Percentiles rank a stretch among this genome's conserved stretches.
Conservation (phyloP, 768 basidiomycete species). For the Omphalotus guepiniiformis region DNA sequence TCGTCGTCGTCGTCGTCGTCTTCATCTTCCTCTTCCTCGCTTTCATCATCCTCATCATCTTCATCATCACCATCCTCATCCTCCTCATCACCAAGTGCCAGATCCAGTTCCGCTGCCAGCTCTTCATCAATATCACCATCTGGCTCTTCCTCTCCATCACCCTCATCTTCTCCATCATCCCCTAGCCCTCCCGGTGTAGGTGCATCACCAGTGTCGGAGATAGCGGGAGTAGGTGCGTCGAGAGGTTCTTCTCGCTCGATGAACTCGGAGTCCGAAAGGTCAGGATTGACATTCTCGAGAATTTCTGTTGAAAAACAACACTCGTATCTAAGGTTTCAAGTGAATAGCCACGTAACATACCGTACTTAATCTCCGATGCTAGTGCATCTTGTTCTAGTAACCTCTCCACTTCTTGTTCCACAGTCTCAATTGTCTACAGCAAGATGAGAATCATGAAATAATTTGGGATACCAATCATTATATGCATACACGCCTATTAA, state of each 20-base stretch:
- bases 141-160: slow-evolving; percentile 35
- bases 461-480: slow-evolving; percentile 7
- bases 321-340: too few relatives aligned
- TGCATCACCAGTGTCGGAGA: slow-evolving; percentile 51
- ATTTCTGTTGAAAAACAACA: slow-evolving; percentile 65
- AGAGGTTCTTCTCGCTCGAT: slow-evolving; percentile 64
- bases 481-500: slow-evolving; percentile 68
- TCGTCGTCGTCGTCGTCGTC: slow-evolving; percentile 84
- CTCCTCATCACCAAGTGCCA: slow-evolving; percentile 71
- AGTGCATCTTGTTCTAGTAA: slow-evolving; percentile 75
- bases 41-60: slow-evolving; percentile 69
- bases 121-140: slow-evolving; percentile 88
- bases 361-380: slow-evolving; percentile 74
- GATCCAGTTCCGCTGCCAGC: slow-evolving; percentile 81
- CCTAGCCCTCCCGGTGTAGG: slow-evolving; percentile 2
- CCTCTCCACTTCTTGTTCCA: slow-evolving; percentile 90
- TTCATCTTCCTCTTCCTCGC: slow-evolving; percentile 50
- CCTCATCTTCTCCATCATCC: neutral
- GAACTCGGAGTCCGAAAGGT: slow-evolving; percentile 86
- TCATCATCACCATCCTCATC: slow-evolving; percentile 60
- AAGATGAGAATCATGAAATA: neutral
- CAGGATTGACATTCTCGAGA: slow-evolving; percentile 87
- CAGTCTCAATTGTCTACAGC: slow-evolving; percentile 83
- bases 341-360: too few relatives aligned
- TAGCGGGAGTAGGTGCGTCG: slow-evolving; percentile 67